Percentiles rank a stretch among this genome's conserved stretches.
Conservation (phyloP, 805 yeast genomes). For the Starmerella floricola region DNA sequence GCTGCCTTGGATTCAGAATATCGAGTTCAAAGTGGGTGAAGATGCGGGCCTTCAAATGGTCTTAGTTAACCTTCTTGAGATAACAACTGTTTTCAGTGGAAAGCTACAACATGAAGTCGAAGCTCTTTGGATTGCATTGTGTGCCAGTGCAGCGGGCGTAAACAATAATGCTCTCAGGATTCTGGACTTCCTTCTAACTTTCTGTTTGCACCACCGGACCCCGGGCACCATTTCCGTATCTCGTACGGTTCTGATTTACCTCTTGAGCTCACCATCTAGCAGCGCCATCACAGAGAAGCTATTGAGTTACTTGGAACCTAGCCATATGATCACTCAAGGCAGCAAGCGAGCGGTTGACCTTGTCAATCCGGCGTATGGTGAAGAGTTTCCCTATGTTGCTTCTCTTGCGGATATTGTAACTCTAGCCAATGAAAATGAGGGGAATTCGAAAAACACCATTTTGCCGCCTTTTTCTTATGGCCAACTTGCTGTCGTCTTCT, state of each 20-base stretch:
- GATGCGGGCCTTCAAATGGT: conserved; percentile 20
- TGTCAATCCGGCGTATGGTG: conserved; percentile 18
- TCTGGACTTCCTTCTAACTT: conserved; percentile 53
- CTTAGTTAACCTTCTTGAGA: conserved; percentile 45
- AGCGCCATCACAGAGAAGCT: conserved; percentile 47
- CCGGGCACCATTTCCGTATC: conserved; percentile 65
- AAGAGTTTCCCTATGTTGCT: conserved; percentile 61
- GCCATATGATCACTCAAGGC: conserved; percentile 48
- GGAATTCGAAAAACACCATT: conserved; percentile 1
- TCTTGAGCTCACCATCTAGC: conserved; percentile 42
- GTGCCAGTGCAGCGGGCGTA: conserved; percentile 47
- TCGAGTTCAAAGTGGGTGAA: conserved; percentile 41
- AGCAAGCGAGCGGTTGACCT: conserved; percentile 5
- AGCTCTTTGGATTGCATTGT: conserved; percentile 92
- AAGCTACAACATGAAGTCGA: conserved; percentile 76
- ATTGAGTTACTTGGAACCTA: conserved; percentile 64
- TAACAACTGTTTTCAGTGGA: conserved; percentile 66
- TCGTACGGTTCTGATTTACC: conserved; percentile 67
- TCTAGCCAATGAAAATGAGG: conserved; percentile 37
- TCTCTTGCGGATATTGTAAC: conserved; percentile 49
- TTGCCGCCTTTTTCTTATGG: conserved; percentile 68
- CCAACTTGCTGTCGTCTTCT: conserved; percentile 70
- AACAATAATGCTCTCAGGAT: conserved; percentile 55
- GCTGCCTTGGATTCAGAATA: conserved; percentile 85
- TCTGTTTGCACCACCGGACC: conserved; percentile 58